These are phyloP conservation scores for Raddia guianensis DNA, from an alignment of 176 grass and related monocot species.

Conservation along the genomic window DNA sequence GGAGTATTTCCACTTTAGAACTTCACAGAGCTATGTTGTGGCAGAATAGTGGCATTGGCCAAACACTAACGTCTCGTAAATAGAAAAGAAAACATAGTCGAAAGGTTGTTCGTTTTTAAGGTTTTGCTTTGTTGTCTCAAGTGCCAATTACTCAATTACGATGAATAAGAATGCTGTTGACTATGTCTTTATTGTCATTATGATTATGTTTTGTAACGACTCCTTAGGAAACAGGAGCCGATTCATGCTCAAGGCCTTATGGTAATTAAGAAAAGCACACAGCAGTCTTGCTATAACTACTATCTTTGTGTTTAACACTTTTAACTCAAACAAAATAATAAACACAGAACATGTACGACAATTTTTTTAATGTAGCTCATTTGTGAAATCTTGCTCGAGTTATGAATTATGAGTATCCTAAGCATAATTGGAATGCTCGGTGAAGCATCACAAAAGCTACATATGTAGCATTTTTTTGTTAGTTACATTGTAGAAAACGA, in stretches of 20 bases:
- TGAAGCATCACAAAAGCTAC: background rate
- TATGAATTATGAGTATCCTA: background rate
- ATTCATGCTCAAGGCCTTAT: background rate
- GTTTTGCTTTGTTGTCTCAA: background rate
- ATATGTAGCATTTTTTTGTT: background rate
- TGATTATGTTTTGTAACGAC: background rate
- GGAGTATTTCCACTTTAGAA: background rate
- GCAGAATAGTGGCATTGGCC: background rate
- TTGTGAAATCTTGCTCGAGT: conserved; percentile 3
- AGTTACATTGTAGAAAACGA: background rate
- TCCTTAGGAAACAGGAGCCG: background rate
- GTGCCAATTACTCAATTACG: background rate
- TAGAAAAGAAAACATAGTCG: background rate
- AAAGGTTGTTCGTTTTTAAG: background rate
- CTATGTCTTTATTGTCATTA: background rate
- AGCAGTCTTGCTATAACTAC: too few relatives aligned
- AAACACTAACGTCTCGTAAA: background rate
- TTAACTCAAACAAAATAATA: too few relatives aligned
- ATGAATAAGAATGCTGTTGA: background rate
- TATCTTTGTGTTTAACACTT: too few relatives aligned
- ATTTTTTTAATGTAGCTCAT: background rate
- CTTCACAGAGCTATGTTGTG: background rate
- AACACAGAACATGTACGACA: too few relatives aligned
- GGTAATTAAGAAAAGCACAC: too few relatives aligned
- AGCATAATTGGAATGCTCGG: background rate